These are phyloP conservation scores for Echinochloa phyllopogon DNA, from an alignment of 176 grass and related monocot species.

Conservation along the genomic window DNA sequence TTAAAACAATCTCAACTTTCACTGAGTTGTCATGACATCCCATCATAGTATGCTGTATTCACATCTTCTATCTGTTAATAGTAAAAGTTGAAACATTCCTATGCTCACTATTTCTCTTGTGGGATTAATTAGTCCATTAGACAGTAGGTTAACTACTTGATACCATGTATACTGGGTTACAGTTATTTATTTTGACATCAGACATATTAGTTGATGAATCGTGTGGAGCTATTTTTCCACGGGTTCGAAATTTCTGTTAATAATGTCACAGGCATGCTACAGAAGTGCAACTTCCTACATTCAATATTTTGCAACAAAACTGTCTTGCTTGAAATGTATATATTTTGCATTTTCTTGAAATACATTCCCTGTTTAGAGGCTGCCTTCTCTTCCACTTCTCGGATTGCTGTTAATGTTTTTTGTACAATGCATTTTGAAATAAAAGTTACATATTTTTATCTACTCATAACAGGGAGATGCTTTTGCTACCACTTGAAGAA, in stretches of 20 bases:
- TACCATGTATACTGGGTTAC: neutral
- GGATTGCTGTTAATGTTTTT: neutral
- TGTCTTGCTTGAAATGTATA: neutral
- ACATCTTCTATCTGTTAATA: neutral
- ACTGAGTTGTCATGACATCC: neutral
- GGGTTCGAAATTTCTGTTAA: neutral
- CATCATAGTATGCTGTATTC: neutral
- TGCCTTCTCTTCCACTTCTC: neutral
- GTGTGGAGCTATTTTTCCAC: neutral
- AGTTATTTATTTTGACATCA: neutral
- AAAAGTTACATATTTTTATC: neutral
- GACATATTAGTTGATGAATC: neutral
- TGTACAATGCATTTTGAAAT: neutral
- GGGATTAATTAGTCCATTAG: neutral
- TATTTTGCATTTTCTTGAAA: slow-evolving; percentile 9
- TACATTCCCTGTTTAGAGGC: neutral
- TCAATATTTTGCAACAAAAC: neutral
- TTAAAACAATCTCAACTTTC: neutral
- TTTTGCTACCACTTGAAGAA: slow-evolving; percentile 57
- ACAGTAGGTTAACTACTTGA: slow-evolving; percentile 11
- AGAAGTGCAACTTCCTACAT: neutral
- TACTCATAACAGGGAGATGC: slow-evolving; percentile 49
- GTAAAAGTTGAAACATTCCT: neutral
- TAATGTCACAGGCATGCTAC: neutral
- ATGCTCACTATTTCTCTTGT: neutral